Evolutionary conservation across 768 basidiomycete genomes (phyloP), one percentile per base, ranked within the genome.

Genomic region (Tricholoma saponaceum): DNA sequence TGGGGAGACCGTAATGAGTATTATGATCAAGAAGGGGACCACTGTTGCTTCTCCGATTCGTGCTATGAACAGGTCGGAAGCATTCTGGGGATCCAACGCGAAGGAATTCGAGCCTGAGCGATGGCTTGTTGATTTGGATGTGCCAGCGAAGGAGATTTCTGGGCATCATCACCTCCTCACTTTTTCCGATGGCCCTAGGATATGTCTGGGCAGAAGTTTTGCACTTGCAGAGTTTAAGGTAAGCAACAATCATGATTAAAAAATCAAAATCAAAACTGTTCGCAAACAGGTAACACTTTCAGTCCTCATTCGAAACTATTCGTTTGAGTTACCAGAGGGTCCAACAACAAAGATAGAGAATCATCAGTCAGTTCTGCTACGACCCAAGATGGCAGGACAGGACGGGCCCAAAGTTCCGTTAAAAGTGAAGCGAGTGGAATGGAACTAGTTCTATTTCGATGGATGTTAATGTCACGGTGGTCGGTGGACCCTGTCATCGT

Each of bases 51-150:
- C 78, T 4, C 74, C 79, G 0, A 69, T 80, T 44, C 60, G 65
- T 18, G 64, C 62, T 49, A 69, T 83, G 28, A 81, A 83, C 61
- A 61, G 67, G 12, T 73, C 76, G 3, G 62, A 67, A 22, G 65
- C 58, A 2, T 58, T 79, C 22, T 83, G 80, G 76, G 82, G 83
- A 5, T 51, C 67, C 1, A 74, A 78, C 39, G 76, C 79, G n/a
- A 71, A 65, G 25, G 67, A 72, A 39, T 81, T 81, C 62, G 67
- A 68, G 5, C 80, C 79, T 0, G 71, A 73, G 43, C 72, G 79
- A 2, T 82, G 80, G 79, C 58, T 77, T 9, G 64, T 72, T 4
- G 61, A 66, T 6, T 60, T 59, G 43, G 57, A 62, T 26, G 30
- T 26, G 2, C 37, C 57, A 14, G 74, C 72, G 6, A 66, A 72